phyloP scores from a whole-genome alignment of 768 basidiomycete genomes.

The Chalciporus pseudorubinellus region DNA sequence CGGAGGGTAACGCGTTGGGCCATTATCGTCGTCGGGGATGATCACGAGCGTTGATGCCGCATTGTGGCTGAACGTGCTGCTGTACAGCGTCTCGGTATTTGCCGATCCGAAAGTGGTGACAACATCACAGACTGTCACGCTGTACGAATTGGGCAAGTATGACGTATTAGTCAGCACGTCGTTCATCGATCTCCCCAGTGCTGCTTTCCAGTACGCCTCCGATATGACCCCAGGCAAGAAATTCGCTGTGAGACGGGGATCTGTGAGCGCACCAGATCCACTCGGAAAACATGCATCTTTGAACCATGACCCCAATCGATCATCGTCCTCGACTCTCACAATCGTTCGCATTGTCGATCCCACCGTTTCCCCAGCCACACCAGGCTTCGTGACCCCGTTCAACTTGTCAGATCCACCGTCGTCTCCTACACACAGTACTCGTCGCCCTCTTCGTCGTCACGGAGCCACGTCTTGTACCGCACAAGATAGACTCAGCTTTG shows the following conservation, averaged over 20 bases:
- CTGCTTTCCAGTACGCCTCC: neutral
- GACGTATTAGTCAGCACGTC: neutral
- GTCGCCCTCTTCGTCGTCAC: constrained; percentile 32
- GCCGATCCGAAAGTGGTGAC: constrained; percentile 2
- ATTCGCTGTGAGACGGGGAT: constrained; percentile 63
- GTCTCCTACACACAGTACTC: constrained; percentile 24
- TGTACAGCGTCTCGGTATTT: constrained; percentile 21
- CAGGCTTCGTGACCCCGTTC: constrained; percentile 9
- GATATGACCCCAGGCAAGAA: constrained; percentile 26
- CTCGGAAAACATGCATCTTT: constrained; percentile 53
- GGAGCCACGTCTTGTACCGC: constrained; percentile 29
- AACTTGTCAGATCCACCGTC: constrained; percentile 28
- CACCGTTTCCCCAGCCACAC: constrained; percentile 28
- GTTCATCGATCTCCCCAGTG: constrained; percentile 1
- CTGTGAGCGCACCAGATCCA: constrained; percentile 66
- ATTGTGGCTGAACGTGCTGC: constrained; percentile 23
- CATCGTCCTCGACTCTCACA: constrained; percentile 63
- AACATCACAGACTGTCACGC: neutral
- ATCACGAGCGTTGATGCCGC: neutral
- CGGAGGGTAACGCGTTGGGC: constrained; percentile 99
- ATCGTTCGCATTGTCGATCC: constrained; percentile 63
- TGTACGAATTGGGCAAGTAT: constrained; percentile 6
- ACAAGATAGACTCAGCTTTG: constrained; percentile 54
- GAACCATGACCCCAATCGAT: constrained; percentile 52
- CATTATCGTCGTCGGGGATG: constrained; percentile 48